Percentiles rank a stretch among this genome's conserved stretches.
phyloP scores from a whole-genome alignment of 495 filamentous ascomycete species.

The Penicillium alfredii region DNA sequence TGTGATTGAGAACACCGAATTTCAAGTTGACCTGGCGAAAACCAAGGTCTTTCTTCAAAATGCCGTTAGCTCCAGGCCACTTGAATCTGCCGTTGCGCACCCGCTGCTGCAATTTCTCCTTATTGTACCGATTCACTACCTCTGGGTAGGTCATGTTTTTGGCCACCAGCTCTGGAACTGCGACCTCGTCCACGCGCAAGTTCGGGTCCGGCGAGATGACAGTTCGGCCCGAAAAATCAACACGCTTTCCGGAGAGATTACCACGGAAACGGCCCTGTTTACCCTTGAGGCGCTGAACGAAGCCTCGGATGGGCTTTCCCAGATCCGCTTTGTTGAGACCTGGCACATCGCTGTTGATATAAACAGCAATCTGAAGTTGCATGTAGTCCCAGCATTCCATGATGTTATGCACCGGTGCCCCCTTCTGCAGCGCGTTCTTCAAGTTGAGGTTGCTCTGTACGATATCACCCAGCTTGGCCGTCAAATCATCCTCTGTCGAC shows the following conservation, averaged over 20 bases:
- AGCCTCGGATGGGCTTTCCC: slow-evolving; percentile 79
- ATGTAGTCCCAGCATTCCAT: slow-evolving; percentile 99
- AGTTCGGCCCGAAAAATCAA: slow-evolving; percentile 94
- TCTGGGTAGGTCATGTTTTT: slow-evolving; percentile 95
- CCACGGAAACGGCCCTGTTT: slow-evolving; percentile 97
- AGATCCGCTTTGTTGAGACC: slow-evolving; percentile 71
- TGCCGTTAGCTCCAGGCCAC: slow-evolving; percentile 81
- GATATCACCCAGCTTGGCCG: slow-evolving; percentile 90
- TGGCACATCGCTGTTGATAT: slow-evolving; percentile 96
- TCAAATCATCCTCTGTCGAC: slow-evolving; percentile 94
- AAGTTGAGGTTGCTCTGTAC: slow-evolving; percentile 81
- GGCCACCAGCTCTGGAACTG: slow-evolving; percentile 81
- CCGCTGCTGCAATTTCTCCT: slow-evolving; percentile 66
- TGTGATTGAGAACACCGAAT: slow-evolving; percentile 59
- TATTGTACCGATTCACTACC: slow-evolving; percentile 73
- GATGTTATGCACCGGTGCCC: slow-evolving; percentile 75
- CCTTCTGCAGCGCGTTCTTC: slow-evolving; percentile 69
- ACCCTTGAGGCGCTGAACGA: slow-evolving; percentile 91
- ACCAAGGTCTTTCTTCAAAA: slow-evolving; percentile 75
- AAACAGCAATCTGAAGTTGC: slow-evolving; percentile 90
- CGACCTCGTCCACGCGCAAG: slow-evolving; percentile 86
- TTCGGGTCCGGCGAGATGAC: slow-evolving; percentile 98
- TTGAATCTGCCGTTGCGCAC: slow-evolving; percentile 65
- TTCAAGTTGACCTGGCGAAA: slow-evolving; percentile 61
- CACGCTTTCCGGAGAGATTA: slow-evolving; percentile 95